phyloP scores from a whole-genome alignment of 2,329 filamentous ascomycete genomes.

The Xenosphaeropsis pyriputrescens region DNA sequence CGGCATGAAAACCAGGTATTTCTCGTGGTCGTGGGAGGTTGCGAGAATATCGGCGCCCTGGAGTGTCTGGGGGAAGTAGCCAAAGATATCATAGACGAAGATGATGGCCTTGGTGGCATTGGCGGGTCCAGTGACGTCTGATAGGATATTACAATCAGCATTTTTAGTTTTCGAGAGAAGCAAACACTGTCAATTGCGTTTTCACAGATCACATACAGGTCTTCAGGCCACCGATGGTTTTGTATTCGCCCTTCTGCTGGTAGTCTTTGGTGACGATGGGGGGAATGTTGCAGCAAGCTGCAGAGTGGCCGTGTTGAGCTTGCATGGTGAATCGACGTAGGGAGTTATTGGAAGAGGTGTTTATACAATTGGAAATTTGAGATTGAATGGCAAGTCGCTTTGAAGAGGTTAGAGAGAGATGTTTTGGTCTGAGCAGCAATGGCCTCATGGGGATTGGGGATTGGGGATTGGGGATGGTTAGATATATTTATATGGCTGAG shows the following conservation, averaged over 20 bases:
- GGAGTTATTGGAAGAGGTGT: no score
- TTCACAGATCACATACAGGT: constrained; percentile 24
- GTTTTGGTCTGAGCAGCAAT: no score
- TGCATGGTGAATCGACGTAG: not conserved
- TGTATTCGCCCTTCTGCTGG: constrained; percentile 37
- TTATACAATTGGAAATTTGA: no score
- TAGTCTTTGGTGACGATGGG: constrained; percentile 42
- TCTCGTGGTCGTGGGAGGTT: constrained; percentile 32
- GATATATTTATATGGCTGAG: no score
- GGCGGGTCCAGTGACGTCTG: constrained; percentile 29
- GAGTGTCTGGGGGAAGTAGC: constrained; percentile 54
- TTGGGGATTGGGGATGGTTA: no score
- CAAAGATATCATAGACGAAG: constrained; percentile 49
- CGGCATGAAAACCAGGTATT: constrained; percentile 80
- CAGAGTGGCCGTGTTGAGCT: constrained; percentile 29
- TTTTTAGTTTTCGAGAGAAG: not conserved
- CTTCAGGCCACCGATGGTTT: constrained; percentile 38
- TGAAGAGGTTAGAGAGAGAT: no score
- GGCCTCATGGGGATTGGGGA: no score
- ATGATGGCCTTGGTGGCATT: constrained; percentile 42
- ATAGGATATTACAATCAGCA: constrained; percentile 1
- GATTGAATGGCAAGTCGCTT: no score
- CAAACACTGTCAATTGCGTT: no score
- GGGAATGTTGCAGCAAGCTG: constrained; percentile 42
- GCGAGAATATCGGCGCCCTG: constrained; percentile 57